A percentile compares a stretch with the other conserved stretches of the same genome.
Evolutionary conservation across 192 early-diverging fungal species (phyloP).

Genomic region (Funneliformis geosporum): DNA sequence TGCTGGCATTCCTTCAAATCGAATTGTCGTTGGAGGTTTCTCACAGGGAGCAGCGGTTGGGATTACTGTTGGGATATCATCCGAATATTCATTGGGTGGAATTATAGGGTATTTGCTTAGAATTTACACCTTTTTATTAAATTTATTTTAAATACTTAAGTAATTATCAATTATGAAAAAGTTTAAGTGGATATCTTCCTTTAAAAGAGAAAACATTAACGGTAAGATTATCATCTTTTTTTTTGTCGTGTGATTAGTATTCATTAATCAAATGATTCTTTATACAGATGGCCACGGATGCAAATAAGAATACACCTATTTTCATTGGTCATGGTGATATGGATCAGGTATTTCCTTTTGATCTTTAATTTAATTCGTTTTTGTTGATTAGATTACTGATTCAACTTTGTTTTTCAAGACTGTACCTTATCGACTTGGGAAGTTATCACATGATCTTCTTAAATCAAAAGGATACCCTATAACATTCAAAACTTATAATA

Average conservation of each 20-base stretch:
- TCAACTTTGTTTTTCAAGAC: conserved; percentile 38
- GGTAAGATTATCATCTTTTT: conserved; percentile 36
- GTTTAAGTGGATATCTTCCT: conserved; percentile 81
- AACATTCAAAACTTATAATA: conserved; percentile 78
- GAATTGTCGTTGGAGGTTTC: conserved; percentile 94
- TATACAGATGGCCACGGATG: conserved; percentile 52
- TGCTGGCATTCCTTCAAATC: conserved; percentile 69
- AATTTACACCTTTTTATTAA: conserved; percentile 45
- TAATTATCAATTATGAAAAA: too few relatives aligned
- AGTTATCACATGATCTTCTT: conserved; percentile 64
- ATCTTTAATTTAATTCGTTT: neutral
- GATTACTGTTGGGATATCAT: conserved; percentile 69
- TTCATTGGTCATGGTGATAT: conserved; percentile 83
- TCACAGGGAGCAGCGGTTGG: conserved; percentile 88
- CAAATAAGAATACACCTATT: conserved; percentile 72
- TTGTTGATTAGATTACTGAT: neutral
- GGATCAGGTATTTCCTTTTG: conserved; percentile 53
- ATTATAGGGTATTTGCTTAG: conserved; percentile 26
- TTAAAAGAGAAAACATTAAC: conserved; percentile 49
- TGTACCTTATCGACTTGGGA: conserved; percentile 74
- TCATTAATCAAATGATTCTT: neutral
- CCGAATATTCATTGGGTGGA: conserved; percentile 57
- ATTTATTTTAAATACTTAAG: neutral
- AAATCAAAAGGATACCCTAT: conserved; percentile 61
- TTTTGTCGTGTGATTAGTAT: neutral